Evolutionary conservation across 1,139 yeast species (phyloP), one percentile per base, ranked within the genome.

Genomic region (Blastobotrys serpentis): DNA sequence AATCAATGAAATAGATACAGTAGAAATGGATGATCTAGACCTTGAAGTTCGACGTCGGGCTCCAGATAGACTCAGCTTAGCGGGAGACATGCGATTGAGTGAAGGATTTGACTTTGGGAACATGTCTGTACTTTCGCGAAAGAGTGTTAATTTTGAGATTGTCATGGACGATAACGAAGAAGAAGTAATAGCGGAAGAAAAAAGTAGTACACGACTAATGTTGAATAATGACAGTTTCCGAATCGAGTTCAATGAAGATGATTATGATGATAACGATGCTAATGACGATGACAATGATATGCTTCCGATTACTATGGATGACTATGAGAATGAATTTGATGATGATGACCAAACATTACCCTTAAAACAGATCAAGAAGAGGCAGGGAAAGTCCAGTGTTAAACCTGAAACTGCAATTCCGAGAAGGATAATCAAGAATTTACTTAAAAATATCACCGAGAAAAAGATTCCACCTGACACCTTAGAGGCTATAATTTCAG

Each of bases 401-500:
- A 25, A 47, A 37, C 42, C 46, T 7, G 36, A 52, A 18, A 54
- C 61, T 11, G 59, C 62, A 2, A 37, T 60, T 5, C 64, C 67
- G 5, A 46, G 54, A 10, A 43, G 53, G 14, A 43, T 58, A 2
- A 50, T 63, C 18, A 56, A 52, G 25, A 63, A 61, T 42, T 41
- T 58, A 6, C 33, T 59, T n/a, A 53, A 53, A 29, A 50, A 58
- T 19, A 42, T 62, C 49, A 39, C 56, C 6, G 17, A 16, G 10
- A 54, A 51, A 10, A 30, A 63, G 6, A 51, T 57, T 1, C 48
- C 57, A 3, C 19, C 19, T 19, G 61, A 56, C 19, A 62, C 62
- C 3, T 44, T 64, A n/a, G 61, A 61, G 7, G 59, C 59, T 5
- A 48, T 66, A 7, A 43, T 58, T 17, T 52, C 51, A 1, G 61